phyloP scores from a whole-genome alignment of 176 grass and related monocot species.

The Echinochloa phyllopogon region DNA sequence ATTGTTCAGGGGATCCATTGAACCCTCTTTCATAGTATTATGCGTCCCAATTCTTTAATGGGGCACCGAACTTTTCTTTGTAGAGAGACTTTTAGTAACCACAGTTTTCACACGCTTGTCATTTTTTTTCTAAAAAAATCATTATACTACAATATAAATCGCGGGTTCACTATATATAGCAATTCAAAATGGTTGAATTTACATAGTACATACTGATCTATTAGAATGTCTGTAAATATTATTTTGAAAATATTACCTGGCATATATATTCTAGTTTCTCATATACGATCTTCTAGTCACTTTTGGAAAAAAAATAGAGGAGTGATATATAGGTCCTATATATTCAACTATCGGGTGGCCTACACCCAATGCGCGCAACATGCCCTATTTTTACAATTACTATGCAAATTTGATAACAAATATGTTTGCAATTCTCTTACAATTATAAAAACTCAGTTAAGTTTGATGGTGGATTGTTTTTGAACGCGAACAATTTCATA shows the following conservation, averaged over 20 bases:
- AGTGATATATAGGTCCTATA: no score
- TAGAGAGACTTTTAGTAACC: neutral
- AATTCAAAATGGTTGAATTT: neutral
- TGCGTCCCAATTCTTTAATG: constrained; percentile 1
- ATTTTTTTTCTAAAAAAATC: neutral
- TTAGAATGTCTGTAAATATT: neutral
- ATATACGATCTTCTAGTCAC: neutral
- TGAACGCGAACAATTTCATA: neutral
- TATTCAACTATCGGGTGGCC: no score
- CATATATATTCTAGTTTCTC: neutral
- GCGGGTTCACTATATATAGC: neutral
- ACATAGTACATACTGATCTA: neutral
- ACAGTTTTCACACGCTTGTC: neutral
- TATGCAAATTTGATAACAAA: neutral
- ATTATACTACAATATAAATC: neutral
- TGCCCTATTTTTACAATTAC: neutral
- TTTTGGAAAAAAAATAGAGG: neutral
- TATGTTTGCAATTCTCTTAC: neutral
- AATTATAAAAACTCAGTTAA: neutral
- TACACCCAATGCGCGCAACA: neutral
- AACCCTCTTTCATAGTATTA: neutral
- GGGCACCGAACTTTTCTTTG: constrained; percentile 37
- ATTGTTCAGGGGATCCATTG: constrained; percentile 23
- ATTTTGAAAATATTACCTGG: neutral
- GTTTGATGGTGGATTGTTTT: neutral